These are phyloP conservation scores for Pichia norvegensis DNA, from an alignment of 1,139 yeast genomes.

Conservation along the genomic window DNA sequence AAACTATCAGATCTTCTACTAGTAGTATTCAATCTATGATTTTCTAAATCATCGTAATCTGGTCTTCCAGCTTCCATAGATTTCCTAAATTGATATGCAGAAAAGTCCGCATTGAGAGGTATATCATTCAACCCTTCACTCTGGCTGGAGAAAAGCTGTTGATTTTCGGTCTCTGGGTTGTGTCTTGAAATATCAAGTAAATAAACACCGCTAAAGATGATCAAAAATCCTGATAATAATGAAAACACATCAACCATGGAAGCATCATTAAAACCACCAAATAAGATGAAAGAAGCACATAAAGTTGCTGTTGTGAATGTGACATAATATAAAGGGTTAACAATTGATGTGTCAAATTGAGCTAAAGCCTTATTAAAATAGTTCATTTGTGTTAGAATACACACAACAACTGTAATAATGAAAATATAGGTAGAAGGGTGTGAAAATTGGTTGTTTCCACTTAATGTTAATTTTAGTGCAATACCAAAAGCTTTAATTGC, in stretches of 20 bases:
- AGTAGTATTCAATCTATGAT: slow-evolving; percentile 43
- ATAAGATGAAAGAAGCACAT: slow-evolving; percentile 77
- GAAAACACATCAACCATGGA: slow-evolving; percentile 76
- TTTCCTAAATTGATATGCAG: slow-evolving; percentile 57
- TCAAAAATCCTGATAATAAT: slow-evolving; percentile 77
- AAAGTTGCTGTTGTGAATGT: slow-evolving; percentile 87
- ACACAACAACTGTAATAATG: slow-evolving; percentile 66
- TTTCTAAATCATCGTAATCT: slow-evolving; percentile 29
- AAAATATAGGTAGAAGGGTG: slow-evolving; percentile 80
- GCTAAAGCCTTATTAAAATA: slow-evolving; percentile 90
- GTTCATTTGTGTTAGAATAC: slow-evolving; percentile 88
- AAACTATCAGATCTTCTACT: slow-evolving; percentile 53
- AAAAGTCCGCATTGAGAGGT: slow-evolving; percentile 81
- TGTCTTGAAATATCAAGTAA: slow-evolving; percentile 72
- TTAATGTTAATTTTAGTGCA: slow-evolving; percentile 75
- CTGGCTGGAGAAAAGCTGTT: slow-evolving; percentile 28
- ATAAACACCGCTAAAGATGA: slow-evolving; percentile 83
- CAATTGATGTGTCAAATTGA: slow-evolving; percentile 88
- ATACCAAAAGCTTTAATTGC: slow-evolving; percentile 90
- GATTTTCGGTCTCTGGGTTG: slow-evolving; percentile 41
- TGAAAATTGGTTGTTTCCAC: slow-evolving; percentile 86
- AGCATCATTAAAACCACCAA: slow-evolving; percentile 81
- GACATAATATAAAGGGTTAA: slow-evolving; percentile 84
- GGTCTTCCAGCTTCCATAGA: slow-evolving; percentile 56
- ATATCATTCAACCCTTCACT: slow-evolving; percentile 58